Percentiles rank a stretch among this genome's conserved stretches.
These are phyloP conservation scores for Globisporangium orthogonon DNA, from an alignment of 352 stramenopile genomes.

Conservation along the genomic window DNA sequence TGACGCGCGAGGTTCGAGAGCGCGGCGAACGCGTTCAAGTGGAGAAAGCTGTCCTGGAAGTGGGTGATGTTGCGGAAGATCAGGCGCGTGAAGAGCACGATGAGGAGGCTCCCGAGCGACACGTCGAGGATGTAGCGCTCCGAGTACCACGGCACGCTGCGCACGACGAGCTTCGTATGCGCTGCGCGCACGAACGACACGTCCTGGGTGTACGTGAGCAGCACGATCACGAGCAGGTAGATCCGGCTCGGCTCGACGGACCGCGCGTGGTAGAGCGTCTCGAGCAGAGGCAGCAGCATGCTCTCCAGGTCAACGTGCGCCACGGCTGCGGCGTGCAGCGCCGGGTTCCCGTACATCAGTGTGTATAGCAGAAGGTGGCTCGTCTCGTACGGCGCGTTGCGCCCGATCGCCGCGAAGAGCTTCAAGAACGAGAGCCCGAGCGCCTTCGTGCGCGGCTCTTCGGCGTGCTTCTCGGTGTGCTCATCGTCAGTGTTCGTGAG, in stretches of 20 bases:
- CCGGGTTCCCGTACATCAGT: slow-evolving; percentile 54
- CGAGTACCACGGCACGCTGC: slow-evolving; percentile 67
- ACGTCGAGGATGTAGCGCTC: slow-evolving; percentile 76
- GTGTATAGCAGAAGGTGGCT: slow-evolving; percentile 74
- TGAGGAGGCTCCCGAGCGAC: slow-evolving; percentile 64
- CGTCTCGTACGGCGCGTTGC: slow-evolving; percentile 52
- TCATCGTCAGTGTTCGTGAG: slow-evolving; percentile 25
- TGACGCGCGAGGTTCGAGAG: slow-evolving; percentile 70
- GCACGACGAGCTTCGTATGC: slow-evolving; percentile 54
- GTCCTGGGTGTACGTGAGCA: slow-evolving; percentile 67
- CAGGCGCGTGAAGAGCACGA: slow-evolving; percentile 72
- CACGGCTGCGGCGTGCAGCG: slow-evolving; percentile 43
- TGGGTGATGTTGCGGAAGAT: slow-evolving; percentile 77
- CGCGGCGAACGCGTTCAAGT: slow-evolving; percentile 64
- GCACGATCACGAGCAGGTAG: slow-evolving; percentile 68
- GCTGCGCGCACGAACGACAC: slow-evolving; percentile 47
- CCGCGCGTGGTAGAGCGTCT: slow-evolving; percentile 63
- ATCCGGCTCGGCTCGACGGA: slow-evolving; percentile 55
- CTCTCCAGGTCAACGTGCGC: slow-evolving; percentile 34
- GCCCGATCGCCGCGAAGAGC: slow-evolving; percentile 44
- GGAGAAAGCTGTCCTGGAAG: slow-evolving; percentile 76
- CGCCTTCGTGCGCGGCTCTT: slow-evolving; percentile 16
- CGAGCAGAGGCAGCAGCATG: slow-evolving; percentile 56
- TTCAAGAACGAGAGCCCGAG: slow-evolving; percentile 39
- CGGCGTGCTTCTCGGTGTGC: slow-evolving; percentile 18